Evolutionary conservation across 2,329 filamentous ascomycete species (phyloP).

Genomic region (Domatiomyces globalis): DNA sequence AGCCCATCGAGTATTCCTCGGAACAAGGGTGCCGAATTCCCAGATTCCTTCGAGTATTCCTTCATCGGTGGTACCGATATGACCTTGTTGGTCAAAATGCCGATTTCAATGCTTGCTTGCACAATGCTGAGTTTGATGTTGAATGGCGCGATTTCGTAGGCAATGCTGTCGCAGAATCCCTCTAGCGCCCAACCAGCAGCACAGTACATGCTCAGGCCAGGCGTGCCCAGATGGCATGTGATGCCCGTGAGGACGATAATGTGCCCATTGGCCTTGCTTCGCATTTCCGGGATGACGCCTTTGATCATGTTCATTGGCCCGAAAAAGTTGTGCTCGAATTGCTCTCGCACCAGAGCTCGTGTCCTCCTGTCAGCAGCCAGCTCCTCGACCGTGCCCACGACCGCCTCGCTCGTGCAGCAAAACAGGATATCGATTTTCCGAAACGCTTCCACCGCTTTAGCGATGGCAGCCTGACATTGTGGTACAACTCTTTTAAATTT

Average conservation of each 20-base stretch:
- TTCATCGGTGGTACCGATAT: slow-evolving; percentile 66
- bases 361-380: slow-evolving; percentile 59
- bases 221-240: slow-evolving; percentile 82
- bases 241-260: slow-evolving; percentile 82
- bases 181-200: slow-evolving; percentile 90
- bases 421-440: slow-evolving; percentile 79
- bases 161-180: slow-evolving; percentile 84
- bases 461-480: slow-evolving; percentile 72
- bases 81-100: slow-evolving; percentile 73
- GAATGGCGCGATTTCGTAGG: slow-evolving; percentile 93
- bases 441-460: slow-evolving; percentile 72
- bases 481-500: slow-evolving; percentile 37
- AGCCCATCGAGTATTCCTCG: slow-evolving; percentile 71
- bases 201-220: slow-evolving; percentile 79
- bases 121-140: slow-evolving; percentile 94
- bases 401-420: slow-evolving; percentile 77
- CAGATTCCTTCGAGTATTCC: slow-evolving; percentile 50
- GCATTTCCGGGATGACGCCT: slow-evolving; percentile 64
- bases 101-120: slow-evolving; percentile 87
- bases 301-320: slow-evolving; percentile 94
- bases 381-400: slow-evolving; percentile 86
- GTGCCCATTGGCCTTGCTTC: slow-evolving; percentile 70
- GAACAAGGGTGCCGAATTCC: slow-evolving; percentile 62
- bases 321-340: slow-evolving; percentile 93
- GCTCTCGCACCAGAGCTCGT: slow-evolving; percentile 67